Evolutionary conservation across 257 asterid species (phyloP), one percentile per base, ranked within the genome.

Genomic region (Prunella vulgaris): DNA sequence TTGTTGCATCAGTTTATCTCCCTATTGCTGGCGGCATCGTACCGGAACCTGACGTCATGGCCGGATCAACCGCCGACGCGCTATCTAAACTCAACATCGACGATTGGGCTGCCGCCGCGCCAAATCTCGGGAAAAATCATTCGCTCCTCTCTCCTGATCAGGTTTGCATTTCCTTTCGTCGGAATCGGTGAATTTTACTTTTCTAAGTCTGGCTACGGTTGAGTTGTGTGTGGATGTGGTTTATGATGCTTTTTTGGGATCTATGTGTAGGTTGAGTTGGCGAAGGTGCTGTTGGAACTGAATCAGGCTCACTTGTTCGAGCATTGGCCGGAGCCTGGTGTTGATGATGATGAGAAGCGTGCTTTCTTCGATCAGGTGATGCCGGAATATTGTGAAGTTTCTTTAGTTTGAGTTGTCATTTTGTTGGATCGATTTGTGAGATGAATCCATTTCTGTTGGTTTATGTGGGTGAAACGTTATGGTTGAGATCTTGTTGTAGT

Each of bases 301-400:
- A 90, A 84, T 60, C 99, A 93, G 81, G 72, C 75, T 44, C 96
- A 90, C 74, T 69, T 90, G 87, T 90, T 93, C 77, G 80, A 90
- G 84, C 91, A 84, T 68, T 93, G 99, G 99, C 82, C 95, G 0
- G 88, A 83, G 54, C 92, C 95, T 3, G 99, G 97, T 22, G 86
- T 84, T 56, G 87, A 93, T 25, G 99, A 88, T 74, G 87, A 87
- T 10, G 77, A 79, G 74, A 93, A 93, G 81, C 80, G 76, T 15
- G 85, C 89, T 12, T 84, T 90, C 71, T 87, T 93, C 57, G 86
- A 90, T 69, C 99, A 93, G 93, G 99, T 84, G 54, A 66, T 10
- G 30, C 21, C 24, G 2, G 9, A 20, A 6, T 25, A 37, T 27
- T 33, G 28, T n/a, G 17, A 49, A 0, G 1, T 74, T 77, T 37